phyloP scores from a whole-genome alignment of 2,329 filamentous ascomycete species.

The Fonsecaea erecta region DNA sequence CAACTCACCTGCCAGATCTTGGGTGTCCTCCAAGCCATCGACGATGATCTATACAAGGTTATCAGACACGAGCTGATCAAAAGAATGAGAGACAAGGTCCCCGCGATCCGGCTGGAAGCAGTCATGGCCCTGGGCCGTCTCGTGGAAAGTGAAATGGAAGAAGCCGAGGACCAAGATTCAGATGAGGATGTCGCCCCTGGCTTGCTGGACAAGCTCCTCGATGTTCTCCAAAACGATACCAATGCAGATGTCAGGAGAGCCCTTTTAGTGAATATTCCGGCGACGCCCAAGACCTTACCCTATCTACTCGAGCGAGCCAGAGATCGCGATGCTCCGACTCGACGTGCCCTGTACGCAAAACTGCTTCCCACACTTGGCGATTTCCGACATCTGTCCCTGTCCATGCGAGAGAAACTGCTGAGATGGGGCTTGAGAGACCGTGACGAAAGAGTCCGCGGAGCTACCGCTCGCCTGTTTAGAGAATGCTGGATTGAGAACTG shows the following conservation, averaged over 20 bases:
- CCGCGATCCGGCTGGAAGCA: conserved; percentile 88
- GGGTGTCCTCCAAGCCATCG: conserved; percentile 88
- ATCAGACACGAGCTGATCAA: conserved; percentile 79
- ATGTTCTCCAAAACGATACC: conserved; percentile 89
- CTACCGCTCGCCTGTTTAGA: conserved; percentile 84
- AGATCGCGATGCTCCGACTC: conserved; percentile 82
- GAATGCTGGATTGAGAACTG: conserved; percentile 99
- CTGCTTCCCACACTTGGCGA: conserved; percentile 88
- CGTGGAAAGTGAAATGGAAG: conserved; percentile 71
- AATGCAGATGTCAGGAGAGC: conserved; percentile 91
- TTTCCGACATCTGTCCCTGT: conserved; percentile 89
- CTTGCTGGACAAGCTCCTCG: conserved; percentile 79
- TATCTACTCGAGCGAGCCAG: conserved; percentile 88
- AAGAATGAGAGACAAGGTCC: conserved; percentile 90
- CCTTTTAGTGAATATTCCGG: conserved; percentile 86
- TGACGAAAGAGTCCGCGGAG: conserved; percentile 92
- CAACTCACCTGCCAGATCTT: conserved; percentile 90
- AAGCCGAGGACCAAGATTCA: conserved; percentile 62
- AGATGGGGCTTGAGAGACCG: conserved; percentile 93
- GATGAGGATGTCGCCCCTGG: conserved; percentile 68
- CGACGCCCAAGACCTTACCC: conserved; percentile 78
- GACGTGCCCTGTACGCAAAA: conserved; percentile 83
- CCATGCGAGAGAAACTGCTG: conserved; percentile 92
- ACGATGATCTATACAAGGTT: conserved; percentile 86
- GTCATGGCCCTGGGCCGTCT: conserved; percentile 86